phyloP scores from a whole-genome alignment of 1,139 yeast genomes.

The Hanseniaspora uvarum region DNA sequence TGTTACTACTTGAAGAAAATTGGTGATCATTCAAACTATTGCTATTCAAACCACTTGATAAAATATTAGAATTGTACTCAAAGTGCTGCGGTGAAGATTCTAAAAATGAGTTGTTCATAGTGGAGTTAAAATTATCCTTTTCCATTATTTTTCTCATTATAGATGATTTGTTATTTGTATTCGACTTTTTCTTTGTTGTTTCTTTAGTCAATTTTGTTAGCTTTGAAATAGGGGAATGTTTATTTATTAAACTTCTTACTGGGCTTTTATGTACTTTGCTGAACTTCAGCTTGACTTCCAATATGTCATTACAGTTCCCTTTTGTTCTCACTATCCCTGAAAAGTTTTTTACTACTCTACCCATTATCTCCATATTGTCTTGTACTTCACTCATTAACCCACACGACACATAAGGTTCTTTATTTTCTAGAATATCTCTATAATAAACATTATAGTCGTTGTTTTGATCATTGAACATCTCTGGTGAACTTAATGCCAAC shows the following conservation, averaged over 20 bases:
- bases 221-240: conserved; percentile 11
- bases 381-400: conserved; percentile 48
- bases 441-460: conserved; percentile 60
- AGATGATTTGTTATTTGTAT: neutral
- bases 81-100: conserved; percentile 9
- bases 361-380: conserved; percentile 43
- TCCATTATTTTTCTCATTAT: conserved; percentile 17
- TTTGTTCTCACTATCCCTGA: conserved; percentile 45
- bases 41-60: conserved; percentile 5
- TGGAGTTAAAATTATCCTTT: conserved; percentile 3
- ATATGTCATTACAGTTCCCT: conserved; percentile 40
- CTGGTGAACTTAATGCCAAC: conserved; percentile 30
- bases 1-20: conserved; percentile 8
- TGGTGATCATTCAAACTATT: neutral
- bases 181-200: neutral
- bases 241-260: conserved; percentile 5
- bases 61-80: neutral
- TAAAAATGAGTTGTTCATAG: neutral
- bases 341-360: conserved; percentile 61
- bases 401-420: conserved; percentile 67
- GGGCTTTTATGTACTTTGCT: conserved; percentile 31
- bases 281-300: conserved; percentile 55
- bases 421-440: conserved; percentile 62
- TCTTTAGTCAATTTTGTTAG: conserved; percentile 18
- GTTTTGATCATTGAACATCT: conserved; percentile 23